These are phyloP conservation scores for Sporobolomyces roseus DNA, from an alignment of 768 basidiomycete genomes.

Conservation along the genomic window DNA sequence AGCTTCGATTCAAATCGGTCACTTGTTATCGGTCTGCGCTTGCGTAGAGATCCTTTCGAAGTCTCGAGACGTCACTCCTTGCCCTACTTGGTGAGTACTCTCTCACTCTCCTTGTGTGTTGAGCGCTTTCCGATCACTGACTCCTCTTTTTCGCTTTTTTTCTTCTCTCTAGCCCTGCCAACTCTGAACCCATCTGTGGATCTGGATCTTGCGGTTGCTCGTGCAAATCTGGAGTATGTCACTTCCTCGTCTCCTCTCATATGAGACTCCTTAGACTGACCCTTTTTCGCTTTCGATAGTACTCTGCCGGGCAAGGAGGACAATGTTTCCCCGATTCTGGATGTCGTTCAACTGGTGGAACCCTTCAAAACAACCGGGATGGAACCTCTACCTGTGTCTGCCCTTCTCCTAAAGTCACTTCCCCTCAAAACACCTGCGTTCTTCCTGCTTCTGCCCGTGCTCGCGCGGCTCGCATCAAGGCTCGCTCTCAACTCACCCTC, in stretches of 20 bases:
- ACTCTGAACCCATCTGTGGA: conserved; percentile 20
- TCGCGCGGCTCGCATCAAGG: neutral
- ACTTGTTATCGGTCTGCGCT: conserved; percentile 17
- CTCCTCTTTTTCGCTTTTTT: neutral
- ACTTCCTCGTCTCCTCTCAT: no score
- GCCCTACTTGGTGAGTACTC: conserved; percentile 13
- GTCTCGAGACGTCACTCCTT: neutral
- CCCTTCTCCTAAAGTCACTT: conserved; percentile 3
- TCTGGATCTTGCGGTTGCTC: conserved; percentile 17
- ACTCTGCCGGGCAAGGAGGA: no score
- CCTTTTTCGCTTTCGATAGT: no score
- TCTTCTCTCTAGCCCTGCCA: neutral
- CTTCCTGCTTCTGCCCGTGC: conserved; percentile 23
- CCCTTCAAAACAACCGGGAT: conserved; percentile 6
- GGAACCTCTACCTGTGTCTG: conserved; percentile 13
- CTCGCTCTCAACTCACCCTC: conserved; percentile 18
- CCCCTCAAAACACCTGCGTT: neutral
- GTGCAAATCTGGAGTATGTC: conserved; percentile 4
- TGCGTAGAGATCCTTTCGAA: conserved; percentile 17
- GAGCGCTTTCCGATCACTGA: neutral
- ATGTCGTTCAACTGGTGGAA: conserved; percentile 4
- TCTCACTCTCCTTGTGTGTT: neutral
- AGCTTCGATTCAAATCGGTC: conserved; percentile 7
- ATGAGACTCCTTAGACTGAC: no score
- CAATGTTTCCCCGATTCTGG: conserved; percentile 8